Evolutionary conservation across 2,329 filamentous ascomycete genomes (phyloP).

Genomic region (Xylaria sp.): DNA sequence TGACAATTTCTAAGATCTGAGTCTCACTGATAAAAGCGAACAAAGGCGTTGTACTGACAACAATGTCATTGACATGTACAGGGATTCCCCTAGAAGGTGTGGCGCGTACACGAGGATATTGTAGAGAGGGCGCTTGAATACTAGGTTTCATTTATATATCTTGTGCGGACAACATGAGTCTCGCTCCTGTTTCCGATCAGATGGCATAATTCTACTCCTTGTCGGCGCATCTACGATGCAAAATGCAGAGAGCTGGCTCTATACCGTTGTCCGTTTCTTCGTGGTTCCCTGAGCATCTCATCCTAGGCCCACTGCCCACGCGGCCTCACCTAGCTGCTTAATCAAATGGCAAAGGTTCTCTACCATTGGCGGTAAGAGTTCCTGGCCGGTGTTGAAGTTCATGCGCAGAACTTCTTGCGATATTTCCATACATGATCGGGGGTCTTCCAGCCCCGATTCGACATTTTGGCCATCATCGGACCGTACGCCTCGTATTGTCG

Average conservation of each 20-base stretch:
- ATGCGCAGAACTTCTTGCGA: conserved; percentile 66
- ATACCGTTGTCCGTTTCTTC: background rate
- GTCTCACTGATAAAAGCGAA: background rate
- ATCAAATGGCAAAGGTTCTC: conserved; percentile 75
- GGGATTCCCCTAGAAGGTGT: background rate
- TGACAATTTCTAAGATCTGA: background rate
- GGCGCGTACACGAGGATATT: background rate
- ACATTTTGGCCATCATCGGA: conserved; percentile 44
- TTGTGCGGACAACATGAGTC: background rate
- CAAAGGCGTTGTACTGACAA: background rate
- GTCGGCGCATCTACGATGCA: background rate
- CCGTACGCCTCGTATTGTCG: conserved; percentile 58
- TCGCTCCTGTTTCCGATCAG: background rate
- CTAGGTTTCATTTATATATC: background rate
- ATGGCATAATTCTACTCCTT: background rate
- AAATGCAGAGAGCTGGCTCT: background rate
- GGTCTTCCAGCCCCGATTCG: conserved; percentile 63
- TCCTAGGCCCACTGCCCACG: conserved; percentile 52
- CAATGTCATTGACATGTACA: background rate
- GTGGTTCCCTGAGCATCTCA: conserved; percentile 4
- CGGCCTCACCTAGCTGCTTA: conserved; percentile 67
- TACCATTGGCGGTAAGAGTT: conserved; percentile 68
- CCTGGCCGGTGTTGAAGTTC: conserved; percentile 60
- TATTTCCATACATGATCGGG: conserved; percentile 68
- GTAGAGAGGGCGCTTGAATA: background rate